Evolutionary conservation across 2,329 filamentous ascomycete genomes (phyloP).

Genomic region (Talaromyces pinophilus): DNA sequence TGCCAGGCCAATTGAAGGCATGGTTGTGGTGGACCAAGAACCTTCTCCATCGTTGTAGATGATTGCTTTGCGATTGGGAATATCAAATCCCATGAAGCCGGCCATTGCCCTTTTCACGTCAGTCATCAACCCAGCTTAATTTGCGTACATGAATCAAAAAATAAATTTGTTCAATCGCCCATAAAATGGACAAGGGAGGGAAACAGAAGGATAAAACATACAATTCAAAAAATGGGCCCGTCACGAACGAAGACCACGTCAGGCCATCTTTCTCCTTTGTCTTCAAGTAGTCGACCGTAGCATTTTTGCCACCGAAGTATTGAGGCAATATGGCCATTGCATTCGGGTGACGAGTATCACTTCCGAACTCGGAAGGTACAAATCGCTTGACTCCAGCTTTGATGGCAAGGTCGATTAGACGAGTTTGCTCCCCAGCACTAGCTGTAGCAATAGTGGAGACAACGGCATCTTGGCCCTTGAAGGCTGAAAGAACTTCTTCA

Average conservation of each 20-base stretch:
- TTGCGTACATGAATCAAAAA: too few relatives aligned
- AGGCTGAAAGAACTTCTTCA: constrained; percentile 1
- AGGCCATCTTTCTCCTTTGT: constrained; percentile 12
- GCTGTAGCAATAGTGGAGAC: constrained; percentile 8
- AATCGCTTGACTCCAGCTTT: constrained; percentile 21
- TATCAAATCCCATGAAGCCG: constrained; percentile 13
- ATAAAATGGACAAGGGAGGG: not conserved
- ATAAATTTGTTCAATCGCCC: not conserved
- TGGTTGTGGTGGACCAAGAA: constrained; percentile 2
- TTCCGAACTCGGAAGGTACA: constrained; percentile 19
- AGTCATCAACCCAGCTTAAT: not conserved
- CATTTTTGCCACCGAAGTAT: constrained; percentile 8
- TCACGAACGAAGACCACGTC: constrained; percentile 13
- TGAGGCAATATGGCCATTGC: constrained; percentile 1
- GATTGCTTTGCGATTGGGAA: constrained; percentile 2
- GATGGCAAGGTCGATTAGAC: constrained; percentile 11
- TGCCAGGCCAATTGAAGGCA: constrained; percentile 1
- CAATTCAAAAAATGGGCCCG: constrained; percentile 12
- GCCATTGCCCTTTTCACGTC: constrained; percentile 1
- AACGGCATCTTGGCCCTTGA: constrained; percentile 11
- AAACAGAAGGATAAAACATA: not conserved
- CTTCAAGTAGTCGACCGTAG: constrained; percentile 4
- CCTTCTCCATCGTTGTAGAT: not conserved
- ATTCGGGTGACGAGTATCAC: constrained; percentile 8
- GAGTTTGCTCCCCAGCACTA: not conserved